Conservation (phyloP, 129 eudicot genomes). For the Arctium minus region DNA sequence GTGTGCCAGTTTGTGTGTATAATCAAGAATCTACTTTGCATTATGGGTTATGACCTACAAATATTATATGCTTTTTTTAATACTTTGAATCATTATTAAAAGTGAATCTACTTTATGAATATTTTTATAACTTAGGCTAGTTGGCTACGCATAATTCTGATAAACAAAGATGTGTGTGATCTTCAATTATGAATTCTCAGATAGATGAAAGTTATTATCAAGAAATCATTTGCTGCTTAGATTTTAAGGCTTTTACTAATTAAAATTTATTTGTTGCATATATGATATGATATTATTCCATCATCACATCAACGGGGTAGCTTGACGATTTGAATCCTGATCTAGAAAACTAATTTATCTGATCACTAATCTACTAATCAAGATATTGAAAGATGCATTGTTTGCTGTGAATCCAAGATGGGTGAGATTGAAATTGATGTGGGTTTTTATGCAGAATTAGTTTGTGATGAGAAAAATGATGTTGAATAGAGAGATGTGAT, state of each 20-base stretch:
- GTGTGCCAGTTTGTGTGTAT: conserved; percentile 21
- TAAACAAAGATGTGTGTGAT: not conserved
- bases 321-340: conserved; percentile 9
- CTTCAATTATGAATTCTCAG: not conserved
- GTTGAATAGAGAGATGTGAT: conserved; percentile 22
- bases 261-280: not conserved
- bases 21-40: conserved; percentile 33
- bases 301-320: not conserved
- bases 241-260: not conserved
- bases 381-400: conserved; percentile 3
- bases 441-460: conserved; percentile 30
- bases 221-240: conserved; percentile 18
- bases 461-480: conserved; percentile 2
- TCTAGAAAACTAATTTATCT: conserved; percentile 6
- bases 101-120: conserved; percentile 34
- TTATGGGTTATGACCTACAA: conserved; percentile 27
- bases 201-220: conserved; percentile 3
- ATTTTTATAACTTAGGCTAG: conserved; percentile 18
- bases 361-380: conserved; percentile 15
- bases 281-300: not conserved
- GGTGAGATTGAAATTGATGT: not conserved
- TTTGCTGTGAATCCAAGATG: not conserved
- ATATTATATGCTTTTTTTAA: conserved; percentile 17
- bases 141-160: conserved; percentile 13
- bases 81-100: conserved; percentile 30